Base-by-base conservation (phyloP, 2,329 filamentous ascomycete genomes). In the Colletotrichum godetiae region DNA sequence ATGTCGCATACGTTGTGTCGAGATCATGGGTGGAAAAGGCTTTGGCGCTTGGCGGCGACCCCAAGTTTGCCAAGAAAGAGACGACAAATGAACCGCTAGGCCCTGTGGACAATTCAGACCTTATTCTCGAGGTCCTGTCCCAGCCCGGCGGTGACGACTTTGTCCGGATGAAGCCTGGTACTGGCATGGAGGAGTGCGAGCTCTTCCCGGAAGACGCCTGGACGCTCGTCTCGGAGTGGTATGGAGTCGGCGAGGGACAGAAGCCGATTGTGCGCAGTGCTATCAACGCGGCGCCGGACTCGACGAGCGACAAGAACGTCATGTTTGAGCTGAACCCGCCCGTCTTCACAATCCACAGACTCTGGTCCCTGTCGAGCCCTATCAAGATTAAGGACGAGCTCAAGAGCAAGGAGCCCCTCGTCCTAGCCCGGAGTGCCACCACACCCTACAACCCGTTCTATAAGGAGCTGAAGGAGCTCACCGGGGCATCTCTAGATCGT, bases 291-390 rank as follows among this genome's bases (percentile, higher is more conserved):
- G 88, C 91, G 8, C 85, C 87, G 1, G 88, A 90, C 53, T 88
- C 87, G 2, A 79, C 84, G n/a, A 83, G 84, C 19, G 78, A 84
- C 3, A 85, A 90, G 52, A 94, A 97, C 75, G 84, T 98, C 59
- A 86, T 93, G 77, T 97, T 93, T 81, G 97, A 98, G 83, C 87
- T 95, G 53, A 91, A 95, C 78, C 97, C 95, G 5, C 95, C 94
- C 0, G 88, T 98, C 56, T 94, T 98, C 81, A 94, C 92, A 1
- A 87, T 98, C 73, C 91, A 97, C 79, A 95, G 96, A 76, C 86
- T 98, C 1, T 92, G 92, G 80, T 90, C 90, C 3, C 85, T 88
- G 22, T 83, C 87, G 64, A 91, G 87, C 76, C 88, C 89, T 1
- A 82, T 90, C 27, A 85, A 87, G 6, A 85, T 89, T 61, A 85